Conservation (phyloP, 2,329 filamentous ascomycete species). For the Septoria linicola region DNA sequence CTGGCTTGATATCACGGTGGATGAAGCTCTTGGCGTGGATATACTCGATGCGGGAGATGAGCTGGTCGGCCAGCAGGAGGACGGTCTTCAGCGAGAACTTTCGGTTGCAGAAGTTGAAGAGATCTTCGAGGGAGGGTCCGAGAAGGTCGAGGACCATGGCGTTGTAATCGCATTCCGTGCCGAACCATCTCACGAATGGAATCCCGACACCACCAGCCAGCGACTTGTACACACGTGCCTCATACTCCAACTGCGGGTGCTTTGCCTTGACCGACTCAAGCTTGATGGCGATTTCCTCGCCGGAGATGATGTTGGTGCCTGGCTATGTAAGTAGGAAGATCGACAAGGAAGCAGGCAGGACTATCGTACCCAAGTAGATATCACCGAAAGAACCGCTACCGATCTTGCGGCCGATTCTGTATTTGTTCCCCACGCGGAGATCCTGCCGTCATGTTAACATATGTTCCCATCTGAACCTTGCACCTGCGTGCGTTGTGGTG, state of each 20-base stretch:
- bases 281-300: conserved; percentile 99
- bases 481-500: conserved; percentile 23
- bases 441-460: conserved; percentile 62
- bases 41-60: conserved; percentile 99
- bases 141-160: conserved; percentile 98
- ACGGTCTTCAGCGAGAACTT: conserved; percentile 99
- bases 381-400: conserved; percentile 97
- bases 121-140: conserved; percentile 90
- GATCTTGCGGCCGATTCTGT: conserved; percentile 99
- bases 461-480: conserved; percentile 23
- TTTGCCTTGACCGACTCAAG: conserved; percentile 99
- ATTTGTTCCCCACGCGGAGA: conserved; percentile 98
- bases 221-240: conserved; percentile 85
- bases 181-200: conserved; percentile 98
- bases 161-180: conserved; percentile 99
- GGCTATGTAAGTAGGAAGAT: conserved; percentile 12
- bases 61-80: conserved; percentile 90
- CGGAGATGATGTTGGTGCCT: conserved; percentile 99
- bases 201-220: conserved; percentile 97
- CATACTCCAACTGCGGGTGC: conserved; percentile 97
- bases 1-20: conserved; percentile 99
- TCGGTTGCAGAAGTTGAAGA: conserved; percentile 99
- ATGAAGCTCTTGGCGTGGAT: conserved; percentile 99
- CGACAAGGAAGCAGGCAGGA: neutral
- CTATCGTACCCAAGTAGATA: conserved; percentile 77